These are phyloP conservation scores for Capsaspora owczarzaki DNA, from an alignment of 78 protist genomes.

Conservation along the genomic window DNA sequence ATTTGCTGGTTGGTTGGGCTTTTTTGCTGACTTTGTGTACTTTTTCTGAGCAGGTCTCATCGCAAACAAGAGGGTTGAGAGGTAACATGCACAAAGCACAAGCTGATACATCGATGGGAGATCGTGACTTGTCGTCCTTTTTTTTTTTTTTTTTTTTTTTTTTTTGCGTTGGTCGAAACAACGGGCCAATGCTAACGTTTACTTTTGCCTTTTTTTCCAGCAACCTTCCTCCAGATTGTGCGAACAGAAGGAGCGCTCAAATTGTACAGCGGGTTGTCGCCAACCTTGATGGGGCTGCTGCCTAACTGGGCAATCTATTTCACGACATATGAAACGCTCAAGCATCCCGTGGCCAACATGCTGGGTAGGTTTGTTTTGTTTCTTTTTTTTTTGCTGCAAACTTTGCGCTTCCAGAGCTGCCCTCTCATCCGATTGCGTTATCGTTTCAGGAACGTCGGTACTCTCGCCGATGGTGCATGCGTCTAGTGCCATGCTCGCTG, in stretches of 20 bases:
- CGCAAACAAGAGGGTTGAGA: no score
- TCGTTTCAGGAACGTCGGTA: neutral
- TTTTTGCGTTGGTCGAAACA: neutral
- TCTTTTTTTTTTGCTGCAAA: neutral
- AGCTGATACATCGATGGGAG: neutral
- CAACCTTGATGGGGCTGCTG: slow-evolving; percentile 43
- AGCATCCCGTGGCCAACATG: neutral
- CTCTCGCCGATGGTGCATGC: slow-evolving; percentile 9
- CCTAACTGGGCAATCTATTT: slow-evolving; percentile 75
- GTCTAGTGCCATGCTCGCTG: slow-evolving; percentile 46
- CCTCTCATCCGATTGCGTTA: neutral
- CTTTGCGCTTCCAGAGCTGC: neutral
- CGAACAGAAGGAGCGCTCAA: slow-evolving; percentile 16
- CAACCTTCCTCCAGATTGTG: neutral
- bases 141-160: no score
- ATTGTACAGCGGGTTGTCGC: slow-evolving; percentile 38
- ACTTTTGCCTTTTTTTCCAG: slow-evolving; percentile 5
- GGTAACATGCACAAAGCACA: neutral
- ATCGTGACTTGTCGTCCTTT: neutral
- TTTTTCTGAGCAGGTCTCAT: no score
- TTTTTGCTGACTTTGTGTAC: neutral
- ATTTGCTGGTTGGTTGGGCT: neutral
- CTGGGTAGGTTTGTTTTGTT: neutral
- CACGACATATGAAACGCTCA: slow-evolving; percentile 39
- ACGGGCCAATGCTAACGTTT: neutral